Evolutionary conservation across 2,329 filamentous ascomycete genomes (phyloP).

Genomic region (Pochonia chlamydosporia): DNA sequence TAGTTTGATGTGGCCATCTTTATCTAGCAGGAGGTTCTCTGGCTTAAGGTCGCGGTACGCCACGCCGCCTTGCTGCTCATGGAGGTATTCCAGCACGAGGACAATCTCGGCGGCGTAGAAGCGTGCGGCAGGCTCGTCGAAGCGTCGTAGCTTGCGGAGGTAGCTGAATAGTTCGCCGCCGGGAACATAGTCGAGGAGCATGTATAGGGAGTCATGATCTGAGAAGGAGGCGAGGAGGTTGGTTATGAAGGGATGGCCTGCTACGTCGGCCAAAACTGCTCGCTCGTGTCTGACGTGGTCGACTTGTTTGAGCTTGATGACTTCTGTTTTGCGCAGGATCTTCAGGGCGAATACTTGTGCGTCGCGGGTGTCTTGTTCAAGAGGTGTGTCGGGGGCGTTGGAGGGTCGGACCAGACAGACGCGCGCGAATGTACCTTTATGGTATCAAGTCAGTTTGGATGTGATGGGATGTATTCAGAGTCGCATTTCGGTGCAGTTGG

Average conservation of each 20-base stretch:
- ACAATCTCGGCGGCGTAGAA: conserved; percentile 85
- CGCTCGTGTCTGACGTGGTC: conserved; percentile 84
- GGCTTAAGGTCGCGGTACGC: conserved; percentile 80
- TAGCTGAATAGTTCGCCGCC: conserved; percentile 84
- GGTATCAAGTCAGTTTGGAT: background rate
- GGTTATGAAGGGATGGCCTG: conserved; percentile 79
- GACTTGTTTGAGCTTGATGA: conserved; percentile 79
- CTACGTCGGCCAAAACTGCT: conserved; percentile 68
- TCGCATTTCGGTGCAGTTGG: too few species aligned
- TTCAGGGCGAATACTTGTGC: conserved; percentile 70
- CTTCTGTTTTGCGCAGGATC: conserved; percentile 66
- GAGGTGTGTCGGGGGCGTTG: conserved; percentile 32
- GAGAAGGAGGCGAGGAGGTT: conserved; percentile 73
- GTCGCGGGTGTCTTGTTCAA: conserved; percentile 25
- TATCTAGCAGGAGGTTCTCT: conserved; percentile 75
- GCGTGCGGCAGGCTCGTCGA: conserved; percentile 70
- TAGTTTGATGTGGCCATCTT: conserved; percentile 72
- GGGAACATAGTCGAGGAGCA: conserved; percentile 78
- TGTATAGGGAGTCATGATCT: conserved; percentile 72
- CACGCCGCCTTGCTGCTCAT: conserved; percentile 70
- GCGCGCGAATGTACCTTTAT: conserved; percentile 68
- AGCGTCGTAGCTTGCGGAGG: conserved; percentile 68
- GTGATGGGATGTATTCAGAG: too few species aligned
- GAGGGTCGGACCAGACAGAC: conserved; percentile 71
- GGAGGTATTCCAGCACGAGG: conserved; percentile 72